These are phyloP conservation scores for Globisporangium takayamanum DNA, from an alignment of 352 stramenopile genomes.

Conservation along the genomic window DNA sequence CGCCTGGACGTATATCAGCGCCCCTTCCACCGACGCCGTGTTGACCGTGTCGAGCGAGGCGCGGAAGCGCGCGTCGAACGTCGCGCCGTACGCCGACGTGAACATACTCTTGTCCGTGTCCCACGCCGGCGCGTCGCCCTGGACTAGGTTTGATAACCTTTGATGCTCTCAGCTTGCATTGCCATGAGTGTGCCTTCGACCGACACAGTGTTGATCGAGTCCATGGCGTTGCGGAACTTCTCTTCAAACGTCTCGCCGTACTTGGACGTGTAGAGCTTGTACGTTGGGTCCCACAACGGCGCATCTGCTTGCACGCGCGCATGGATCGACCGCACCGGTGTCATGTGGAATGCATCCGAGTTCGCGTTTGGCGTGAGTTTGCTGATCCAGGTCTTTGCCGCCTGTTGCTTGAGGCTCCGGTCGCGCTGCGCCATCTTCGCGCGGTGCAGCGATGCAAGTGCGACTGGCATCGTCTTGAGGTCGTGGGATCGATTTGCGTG, in stretches of 20 bases:
- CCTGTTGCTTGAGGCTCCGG: conserved; percentile 1
- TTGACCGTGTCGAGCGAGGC: too few species aligned
- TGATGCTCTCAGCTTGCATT: conserved; percentile 47
- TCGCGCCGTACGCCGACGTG: too few species aligned
- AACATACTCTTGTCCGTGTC: too few species aligned
- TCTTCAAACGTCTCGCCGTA: conserved; percentile 7
- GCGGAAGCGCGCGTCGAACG: too few species aligned
- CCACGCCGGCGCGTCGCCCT: too few species aligned
- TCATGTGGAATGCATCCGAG: conserved; percentile 46
- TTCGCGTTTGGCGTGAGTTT: conserved; percentile 26
- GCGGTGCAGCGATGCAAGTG: conserved; percentile 5
- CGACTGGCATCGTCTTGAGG: not conserved
- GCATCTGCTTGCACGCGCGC: conserved; percentile 55
- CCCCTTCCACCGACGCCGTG: too few species aligned
- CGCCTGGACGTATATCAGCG: too few species aligned
- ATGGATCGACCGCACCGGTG: conserved; percentile 45
- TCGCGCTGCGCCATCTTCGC: not conserved
- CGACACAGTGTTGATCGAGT: conserved; percentile 33
- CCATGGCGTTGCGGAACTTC: conserved; percentile 27
- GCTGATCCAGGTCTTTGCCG: conserved; percentile 10
- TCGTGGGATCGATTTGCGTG: not conserved
- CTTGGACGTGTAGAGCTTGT: conserved; percentile 11
- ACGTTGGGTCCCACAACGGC: conserved; percentile 41
- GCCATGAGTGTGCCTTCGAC: conserved; percentile 47
- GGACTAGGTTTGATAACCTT: not conserved